Evolutionary conservation across 768 basidiomycete genomes (phyloP), one percentile per base, ranked within the genome.

Genomic region (Auricularia auricula-judae): DNA sequence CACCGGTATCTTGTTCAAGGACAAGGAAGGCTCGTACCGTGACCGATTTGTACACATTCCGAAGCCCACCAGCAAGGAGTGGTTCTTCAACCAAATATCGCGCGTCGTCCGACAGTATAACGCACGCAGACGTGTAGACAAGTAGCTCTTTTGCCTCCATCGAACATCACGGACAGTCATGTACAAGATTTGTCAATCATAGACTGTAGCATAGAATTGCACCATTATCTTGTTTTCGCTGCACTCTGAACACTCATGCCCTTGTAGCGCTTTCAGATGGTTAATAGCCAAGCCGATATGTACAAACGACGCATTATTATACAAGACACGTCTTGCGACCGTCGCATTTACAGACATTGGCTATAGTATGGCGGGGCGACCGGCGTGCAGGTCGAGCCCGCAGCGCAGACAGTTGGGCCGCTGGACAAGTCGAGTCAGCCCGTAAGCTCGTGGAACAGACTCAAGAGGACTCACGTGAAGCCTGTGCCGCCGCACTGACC

Each of bases 1-100:
- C 70, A 91, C 86, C 16, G 95, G 95, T 1, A 91, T 99, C 71
- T 84, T 89, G 18, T 90, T 93, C 71, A 83, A 88, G 14, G 85
- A 94, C 74, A 95, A 89, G 70, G 77, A 80, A 2, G 90, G 90
- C 65, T 84, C 79, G 71, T 87, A 87, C 64, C 79, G 85, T 65
- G 88, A 92, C 75, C 87, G 82, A 70, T 91, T 90, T 73, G 82
- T 89, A 12, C 78, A 85, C 71, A 87, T 91, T 70, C 82, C 86
- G 3, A 89, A 91, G 75, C 88, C 88, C 74, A 74, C 77, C 34
- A 82, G 88, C 3, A 87, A 88, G 75, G 78, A 79, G 5, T 92
- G 90, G 90, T 91, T 92, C 76, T 92, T 91, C 74, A 80, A 79
- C 29, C 85, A 89, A 70, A 83, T 92, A 47, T 86, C 86, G 33